Evolutionary conservation across 2,329 filamentous ascomycete genomes (phyloP).

Genomic region (Colletotrichum noveboracense): DNA sequence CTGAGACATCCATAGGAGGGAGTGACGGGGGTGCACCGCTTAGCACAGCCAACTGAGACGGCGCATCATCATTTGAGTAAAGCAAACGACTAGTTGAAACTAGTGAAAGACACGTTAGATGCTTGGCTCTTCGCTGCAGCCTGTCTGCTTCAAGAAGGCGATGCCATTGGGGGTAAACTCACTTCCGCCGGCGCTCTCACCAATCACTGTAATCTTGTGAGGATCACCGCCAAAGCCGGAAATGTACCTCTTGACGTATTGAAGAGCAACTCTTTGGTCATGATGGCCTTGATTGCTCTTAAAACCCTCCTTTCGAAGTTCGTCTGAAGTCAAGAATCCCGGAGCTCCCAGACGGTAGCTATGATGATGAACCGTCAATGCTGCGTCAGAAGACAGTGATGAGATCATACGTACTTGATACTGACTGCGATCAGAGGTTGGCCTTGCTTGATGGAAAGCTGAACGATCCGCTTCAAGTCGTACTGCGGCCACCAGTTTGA

Average conservation of each 20-base stretch:
- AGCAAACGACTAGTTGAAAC: background rate
- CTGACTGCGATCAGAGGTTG: constrained; percentile 51
- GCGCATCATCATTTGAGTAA: background rate
- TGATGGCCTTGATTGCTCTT: constrained; percentile 48
- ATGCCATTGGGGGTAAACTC: constrained; percentile 19
- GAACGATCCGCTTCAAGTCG: constrained; percentile 48
- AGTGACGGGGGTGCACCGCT: background rate
- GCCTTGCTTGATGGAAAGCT: constrained; percentile 44
- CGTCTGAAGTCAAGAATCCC: constrained; percentile 53
- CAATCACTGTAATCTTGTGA: constrained; percentile 37
- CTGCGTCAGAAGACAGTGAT: background rate
- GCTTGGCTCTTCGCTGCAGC: background rate
- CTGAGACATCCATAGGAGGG: background rate
- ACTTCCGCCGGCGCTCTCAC: constrained; percentile 54
- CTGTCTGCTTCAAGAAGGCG: background rate
- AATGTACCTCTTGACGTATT: constrained; percentile 38
- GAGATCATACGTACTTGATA: constrained; percentile 42
- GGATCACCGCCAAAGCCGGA: constrained; percentile 39
- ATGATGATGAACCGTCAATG: background rate
- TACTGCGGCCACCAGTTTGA: constrained; percentile 59
- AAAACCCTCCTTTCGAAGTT: constrained; percentile 48
- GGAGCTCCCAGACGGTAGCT: constrained; percentile 52
- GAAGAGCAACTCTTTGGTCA: constrained; percentile 38
- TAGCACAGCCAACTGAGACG: background rate
- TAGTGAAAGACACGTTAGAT: background rate